Conservation (phyloP, 805 yeast species). For the Yarrowia deformans region DNA sequence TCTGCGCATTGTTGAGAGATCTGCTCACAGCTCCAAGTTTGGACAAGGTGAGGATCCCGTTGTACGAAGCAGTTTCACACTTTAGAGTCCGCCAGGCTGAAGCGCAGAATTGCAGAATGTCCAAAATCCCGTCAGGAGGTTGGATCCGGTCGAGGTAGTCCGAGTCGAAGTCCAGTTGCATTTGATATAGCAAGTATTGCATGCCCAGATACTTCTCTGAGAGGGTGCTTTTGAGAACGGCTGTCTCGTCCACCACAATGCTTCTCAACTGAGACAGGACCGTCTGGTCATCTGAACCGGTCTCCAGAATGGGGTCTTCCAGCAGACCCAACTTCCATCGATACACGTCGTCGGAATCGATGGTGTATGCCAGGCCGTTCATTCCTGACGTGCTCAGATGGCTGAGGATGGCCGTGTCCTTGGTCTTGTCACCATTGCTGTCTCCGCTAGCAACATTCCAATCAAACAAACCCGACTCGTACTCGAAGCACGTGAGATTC, state of each 20-base stretch:
- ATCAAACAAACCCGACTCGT: slow-evolving; percentile 23
- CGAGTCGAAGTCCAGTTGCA: slow-evolving; percentile 1
- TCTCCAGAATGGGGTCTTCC: slow-evolving; percentile 21
- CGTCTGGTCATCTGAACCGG: slow-evolving; percentile 9
- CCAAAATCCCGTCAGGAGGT: slow-evolving; percentile 8
- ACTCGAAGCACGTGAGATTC: slow-evolving; percentile 23
- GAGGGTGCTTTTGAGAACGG: neutral
- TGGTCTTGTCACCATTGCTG: neutral
- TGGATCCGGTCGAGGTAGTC: slow-evolving; percentile 2
- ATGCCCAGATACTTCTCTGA: slow-evolving; percentile 12
- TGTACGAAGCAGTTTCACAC: neutral
- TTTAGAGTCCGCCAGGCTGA: slow-evolving; percentile 2
- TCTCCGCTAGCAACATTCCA: slow-evolving; percentile 1
- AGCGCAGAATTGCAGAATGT: slow-evolving; percentile 14
- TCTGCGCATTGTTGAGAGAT: slow-evolving; percentile 1
- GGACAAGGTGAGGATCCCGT: neutral
- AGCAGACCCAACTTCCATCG: slow-evolving; percentile 23
- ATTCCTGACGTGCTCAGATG: neutral
- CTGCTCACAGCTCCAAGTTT: slow-evolving; percentile 6
- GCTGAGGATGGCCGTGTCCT: neutral
- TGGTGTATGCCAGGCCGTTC: slow-evolving; percentile 13
- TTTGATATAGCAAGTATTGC: slow-evolving; percentile 16
- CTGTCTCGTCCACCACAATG: neutral
- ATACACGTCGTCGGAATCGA: neutral
- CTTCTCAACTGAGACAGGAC: slow-evolving; percentile 4